A percentile compares a stretch with the other conserved stretches of the same genome.
Conservation (phyloP, 2,329 filamentous ascomycete species). For the Intubia oerlemansii region DNA sequence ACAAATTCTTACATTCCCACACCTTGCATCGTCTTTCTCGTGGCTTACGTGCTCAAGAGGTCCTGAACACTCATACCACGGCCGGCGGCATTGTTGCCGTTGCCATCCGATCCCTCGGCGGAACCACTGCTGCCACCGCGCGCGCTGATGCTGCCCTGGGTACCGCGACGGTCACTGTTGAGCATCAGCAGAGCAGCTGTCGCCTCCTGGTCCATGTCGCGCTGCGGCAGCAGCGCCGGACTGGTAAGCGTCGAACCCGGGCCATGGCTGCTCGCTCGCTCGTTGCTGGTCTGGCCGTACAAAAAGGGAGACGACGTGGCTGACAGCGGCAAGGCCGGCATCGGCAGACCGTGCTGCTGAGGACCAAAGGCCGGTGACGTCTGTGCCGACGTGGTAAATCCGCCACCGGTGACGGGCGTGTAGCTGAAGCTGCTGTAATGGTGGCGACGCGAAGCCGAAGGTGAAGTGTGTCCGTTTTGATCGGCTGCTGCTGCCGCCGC, state of each 20-base stretch:
- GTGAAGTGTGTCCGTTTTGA: slow-evolving; percentile 9
- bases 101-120: too few species aligned
- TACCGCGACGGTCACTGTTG: slow-evolving; percentile 48
- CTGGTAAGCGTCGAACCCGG: slow-evolving; percentile 34
- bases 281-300: slow-evolving; percentile 15
- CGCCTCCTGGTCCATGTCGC: slow-evolving; percentile 51
- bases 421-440: slow-evolving; percentile 25
- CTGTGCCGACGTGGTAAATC: slow-evolving; percentile 19
- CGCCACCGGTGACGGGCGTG: slow-evolving; percentile 9
- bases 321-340: slow-evolving; percentile 1
- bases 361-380: slow-evolving; percentile 37
- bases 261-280: too few species aligned
- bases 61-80: slow-evolving; percentile 33
- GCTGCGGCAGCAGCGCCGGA: slow-evolving; percentile 31
- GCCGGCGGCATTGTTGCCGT: slow-evolving; percentile 7
- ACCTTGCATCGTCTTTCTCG: too few species aligned
- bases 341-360: slow-evolving; percentile 15
- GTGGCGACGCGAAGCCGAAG: slow-evolving; percentile 16
- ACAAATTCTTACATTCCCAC: too few species aligned
- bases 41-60: slow-evolving; percentile 28
- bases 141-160: too few species aligned
- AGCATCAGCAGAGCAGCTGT: slow-evolving; percentile 78
- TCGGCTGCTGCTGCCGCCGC: slow-evolving; percentile 11
- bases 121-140: too few species aligned
- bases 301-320: slow-evolving; percentile 1